Evolutionary conservation across 179 eudicot genomes (phyloP), one percentile per base, ranked within the genome.

Genomic region (Pouteria campechiana): DNA sequence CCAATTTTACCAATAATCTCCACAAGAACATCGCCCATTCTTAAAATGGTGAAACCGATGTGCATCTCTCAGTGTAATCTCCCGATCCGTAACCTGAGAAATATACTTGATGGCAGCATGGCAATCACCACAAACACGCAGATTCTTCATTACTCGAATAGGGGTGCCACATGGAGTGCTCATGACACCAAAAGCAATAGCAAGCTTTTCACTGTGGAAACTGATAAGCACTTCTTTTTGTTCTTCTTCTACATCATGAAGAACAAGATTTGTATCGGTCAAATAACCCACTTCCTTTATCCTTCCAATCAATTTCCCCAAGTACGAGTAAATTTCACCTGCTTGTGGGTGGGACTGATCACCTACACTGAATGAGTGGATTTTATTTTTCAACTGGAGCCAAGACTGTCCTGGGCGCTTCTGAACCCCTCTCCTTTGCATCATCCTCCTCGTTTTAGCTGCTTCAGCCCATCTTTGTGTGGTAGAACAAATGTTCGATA

Each of bases 341-440:
- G 48, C 33, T 43, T 52, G 57, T 3, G 41, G 57, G 22, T 52
- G 57, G 9, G 33, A 17, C 0, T 23, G 41, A 13, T 52, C 57
- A 6, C 42, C 57, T 6, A 52, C 57, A 32, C 57, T 9, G 29
- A 13, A 2, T 23, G 54, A 50, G 49, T 62, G 52, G 40, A 62
- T 53, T 49, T 25, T 20, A 43, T 58, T 60, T 22, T 63, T 67
- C 60, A 62, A 10, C 40, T 61, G 61, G 42, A 74, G 67, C 89
- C 95, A 80, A 41, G 97, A 81, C 57, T 73, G 84, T 19, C 85
- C 95, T 3, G 93, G 89, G 38, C 46, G 55, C 52, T 88, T 84
- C 46, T 32, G 54, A 24, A 81, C 57, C 31, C 85, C 74, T 60
- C 64, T 77, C 41, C 52, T 63, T 69, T 61, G 69, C 97, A 88